Evolutionary conservation across 257 asterid species (phyloP).

Genomic region (Solanum corneliomulleri): DNA sequence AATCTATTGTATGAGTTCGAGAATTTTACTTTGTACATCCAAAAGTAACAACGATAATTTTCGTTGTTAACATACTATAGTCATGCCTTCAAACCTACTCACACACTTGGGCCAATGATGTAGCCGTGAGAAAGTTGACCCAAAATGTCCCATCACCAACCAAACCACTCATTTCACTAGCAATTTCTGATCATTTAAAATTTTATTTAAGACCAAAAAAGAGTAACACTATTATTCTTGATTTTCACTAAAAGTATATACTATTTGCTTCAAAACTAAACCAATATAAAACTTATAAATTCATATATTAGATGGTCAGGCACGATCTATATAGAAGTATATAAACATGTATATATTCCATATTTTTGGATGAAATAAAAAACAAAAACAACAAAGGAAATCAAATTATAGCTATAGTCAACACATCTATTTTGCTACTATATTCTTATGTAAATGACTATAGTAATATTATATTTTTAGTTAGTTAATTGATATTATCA

Average conservation of each 20-base stretch:
- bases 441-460: not conserved
- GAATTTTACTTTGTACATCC: no score
- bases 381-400: not conserved
- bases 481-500: no score
- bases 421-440: not conserved
- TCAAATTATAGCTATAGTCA: not conserved
- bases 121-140: not conserved
- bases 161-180: not conserved
- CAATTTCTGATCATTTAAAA: not conserved
- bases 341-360: not conserved
- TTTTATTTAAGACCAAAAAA: not conserved
- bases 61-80: not conserved
- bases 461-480: not conserved
- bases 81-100: not conserved
- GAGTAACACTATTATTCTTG: not conserved
- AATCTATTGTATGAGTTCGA: no score
- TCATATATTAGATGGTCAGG: no score
- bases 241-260: no score
- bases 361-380: not conserved
- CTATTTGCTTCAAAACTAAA: not conserved
- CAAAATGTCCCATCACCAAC: not conserved
- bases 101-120: not conserved
- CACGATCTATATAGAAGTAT: not conserved
- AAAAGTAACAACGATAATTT: no score
- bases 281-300: no score